A percentile compares a stretch with the other conserved stretches of the same genome.
These are phyloP conservation scores for Rosa persica DNA, from an alignment of 306 rosid genomes.

Conservation along the genomic window DNA sequence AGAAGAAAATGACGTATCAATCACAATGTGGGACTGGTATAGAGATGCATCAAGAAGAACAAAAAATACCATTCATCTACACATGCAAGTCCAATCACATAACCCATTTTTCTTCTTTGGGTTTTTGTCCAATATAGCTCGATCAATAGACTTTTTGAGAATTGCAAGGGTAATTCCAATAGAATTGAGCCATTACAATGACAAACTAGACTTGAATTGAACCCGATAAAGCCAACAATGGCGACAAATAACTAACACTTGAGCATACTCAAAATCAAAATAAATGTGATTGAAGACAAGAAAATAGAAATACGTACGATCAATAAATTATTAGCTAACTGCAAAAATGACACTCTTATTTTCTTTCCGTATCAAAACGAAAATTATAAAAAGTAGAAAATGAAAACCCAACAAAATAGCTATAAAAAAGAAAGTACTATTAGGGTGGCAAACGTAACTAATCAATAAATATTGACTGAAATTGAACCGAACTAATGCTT, in stretches of 20 bases:
- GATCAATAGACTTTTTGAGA: background rate
- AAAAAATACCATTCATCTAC: background rate
- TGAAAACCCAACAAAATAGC: background rate
- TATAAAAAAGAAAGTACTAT: background rate
- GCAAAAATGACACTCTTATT: background rate
- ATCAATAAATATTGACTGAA: no score
- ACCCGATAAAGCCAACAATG: background rate
- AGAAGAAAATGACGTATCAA: background rate
- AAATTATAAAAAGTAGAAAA: no score
- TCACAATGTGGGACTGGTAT: background rate
- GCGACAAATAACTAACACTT: background rate
- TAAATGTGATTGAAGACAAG: background rate
- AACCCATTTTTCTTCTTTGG: background rate
- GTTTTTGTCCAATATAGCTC: background rate
- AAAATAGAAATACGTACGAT: background rate
- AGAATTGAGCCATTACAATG: background rate
- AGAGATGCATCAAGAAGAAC: background rate
- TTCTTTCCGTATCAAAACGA: background rate
- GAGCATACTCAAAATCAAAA: background rate
- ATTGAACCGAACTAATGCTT: no score
- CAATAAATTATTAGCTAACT: background rate
- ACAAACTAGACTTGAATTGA: background rate
- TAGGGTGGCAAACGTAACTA: no score
- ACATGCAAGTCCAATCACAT: background rate
- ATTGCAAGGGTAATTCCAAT: background rate